A percentile compares a stretch with the other conserved stretches of the same genome.
These are phyloP conservation scores for Aspergillus nidulans DNA, from an alignment of 495 filamentous ascomycete species.

Conservation along the genomic window DNA sequence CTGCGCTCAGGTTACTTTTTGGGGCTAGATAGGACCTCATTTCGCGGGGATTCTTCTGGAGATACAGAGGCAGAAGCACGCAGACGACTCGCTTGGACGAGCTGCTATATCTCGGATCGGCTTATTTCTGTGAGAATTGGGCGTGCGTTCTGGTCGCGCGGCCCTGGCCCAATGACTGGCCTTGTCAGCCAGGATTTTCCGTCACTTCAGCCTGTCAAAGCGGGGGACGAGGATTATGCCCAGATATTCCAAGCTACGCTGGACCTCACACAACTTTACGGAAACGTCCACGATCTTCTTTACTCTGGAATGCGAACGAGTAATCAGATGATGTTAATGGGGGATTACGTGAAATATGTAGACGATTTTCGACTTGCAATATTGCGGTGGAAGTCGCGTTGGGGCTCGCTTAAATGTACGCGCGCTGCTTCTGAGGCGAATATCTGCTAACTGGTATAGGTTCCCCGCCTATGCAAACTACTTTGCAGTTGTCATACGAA, in stretches of 20 bases:
- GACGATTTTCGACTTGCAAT: conserved; percentile 62
- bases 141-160: conserved; percentile 62
- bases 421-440: background rate
- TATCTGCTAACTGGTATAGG: conserved; percentile 31
- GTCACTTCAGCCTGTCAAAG: conserved; percentile 47
- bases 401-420: conserved; percentile 55
- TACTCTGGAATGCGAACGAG: conserved; percentile 62
- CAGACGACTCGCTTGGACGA: conserved; percentile 58
- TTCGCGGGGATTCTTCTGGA: conserved; percentile 44
- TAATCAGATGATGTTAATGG: conserved; percentile 60
- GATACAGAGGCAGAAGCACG: conserved; percentile 50
- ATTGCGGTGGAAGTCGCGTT: conserved; percentile 58
- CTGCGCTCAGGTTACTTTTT: conserved; percentile 62
- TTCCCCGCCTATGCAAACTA: conserved; percentile 53
- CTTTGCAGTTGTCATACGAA: conserved; percentile 57
- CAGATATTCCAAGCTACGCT: conserved; percentile 60
- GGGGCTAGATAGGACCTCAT: conserved; percentile 53
- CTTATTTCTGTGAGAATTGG: conserved; percentile 61
- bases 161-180: conserved; percentile 59
- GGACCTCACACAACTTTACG: conserved; percentile 62
- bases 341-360: conserved; percentile 63
- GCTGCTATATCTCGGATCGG: conserved; percentile 61
- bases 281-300: conserved; percentile 62
- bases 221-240: conserved; percentile 57
- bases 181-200: conserved; percentile 59